Percentiles rank a stretch among this genome's conserved stretches.
These are phyloP conservation scores for Passiflora organensis DNA, from an alignment of 345 rosid species.

Conservation along the genomic window DNA sequence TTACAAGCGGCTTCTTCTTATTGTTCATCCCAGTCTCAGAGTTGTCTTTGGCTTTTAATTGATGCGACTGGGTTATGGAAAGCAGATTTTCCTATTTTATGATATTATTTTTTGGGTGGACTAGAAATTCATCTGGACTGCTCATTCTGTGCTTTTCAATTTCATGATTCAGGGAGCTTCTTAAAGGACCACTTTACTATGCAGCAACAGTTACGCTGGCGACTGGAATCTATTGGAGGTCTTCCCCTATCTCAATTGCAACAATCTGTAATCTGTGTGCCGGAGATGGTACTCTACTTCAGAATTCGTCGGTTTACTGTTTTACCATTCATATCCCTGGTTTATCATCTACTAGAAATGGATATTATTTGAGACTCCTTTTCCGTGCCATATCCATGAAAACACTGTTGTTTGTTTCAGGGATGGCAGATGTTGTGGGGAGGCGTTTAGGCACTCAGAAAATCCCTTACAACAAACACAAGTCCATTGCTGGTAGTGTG, in stretches of 20 bases:
- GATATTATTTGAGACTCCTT: background rate
- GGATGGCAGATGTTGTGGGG: conserved; percentile 90
- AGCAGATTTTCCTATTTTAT: too few relatives aligned
- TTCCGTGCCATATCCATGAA: background rate
- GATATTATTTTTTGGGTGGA: too few relatives aligned
- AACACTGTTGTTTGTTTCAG: conserved; percentile 28
- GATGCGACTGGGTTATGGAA: background rate
- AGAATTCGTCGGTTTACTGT: background rate
- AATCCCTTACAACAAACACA: conserved; percentile 73
- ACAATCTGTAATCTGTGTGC: conserved; percentile 91
- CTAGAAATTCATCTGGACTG: conserved; percentile 7
- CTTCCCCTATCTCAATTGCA: conserved; percentile 71
- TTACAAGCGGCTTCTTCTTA: background rate
- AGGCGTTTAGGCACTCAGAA: conserved; percentile 62
- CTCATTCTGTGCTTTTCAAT: conserved; percentile 12
- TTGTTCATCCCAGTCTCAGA: background rate
- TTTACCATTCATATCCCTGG: background rate
- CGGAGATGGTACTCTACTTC: conserved; percentile 72
- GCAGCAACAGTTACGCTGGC: conserved; percentile 55
- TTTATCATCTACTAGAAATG: background rate
- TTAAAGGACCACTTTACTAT: conserved; percentile 84
- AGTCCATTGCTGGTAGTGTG: conserved; percentile 75
- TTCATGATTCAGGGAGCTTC: conserved; percentile 73
- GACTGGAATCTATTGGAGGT: conserved; percentile 62
- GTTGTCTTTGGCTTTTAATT: too few relatives aligned